Evolutionary conservation across 371 early-diverging fungal species (phyloP).

Genomic region (Capniomyces stellatus): DNA sequence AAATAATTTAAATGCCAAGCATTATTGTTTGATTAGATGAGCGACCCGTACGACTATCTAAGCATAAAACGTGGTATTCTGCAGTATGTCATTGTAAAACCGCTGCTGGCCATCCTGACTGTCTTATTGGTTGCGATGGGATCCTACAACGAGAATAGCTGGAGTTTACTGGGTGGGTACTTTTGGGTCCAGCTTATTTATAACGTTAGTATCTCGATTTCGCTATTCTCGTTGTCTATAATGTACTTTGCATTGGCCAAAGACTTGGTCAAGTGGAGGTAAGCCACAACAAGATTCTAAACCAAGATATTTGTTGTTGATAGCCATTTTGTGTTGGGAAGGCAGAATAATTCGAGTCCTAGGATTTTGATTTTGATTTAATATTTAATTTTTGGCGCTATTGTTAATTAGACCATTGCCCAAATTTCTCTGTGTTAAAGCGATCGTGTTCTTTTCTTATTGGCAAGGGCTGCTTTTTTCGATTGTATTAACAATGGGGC

Average conservation of each 20-base stretch:
- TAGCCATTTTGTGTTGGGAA: too few species aligned
- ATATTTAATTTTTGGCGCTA: too few species aligned
- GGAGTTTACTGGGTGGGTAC: conserved; percentile 50
- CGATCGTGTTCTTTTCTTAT: conserved; percentile 85
- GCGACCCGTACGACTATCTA: conserved; percentile 74
- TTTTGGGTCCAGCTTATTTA: conserved; percentile 67
- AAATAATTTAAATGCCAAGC: conserved; percentile 14
- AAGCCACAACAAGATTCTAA: conserved; percentile 25
- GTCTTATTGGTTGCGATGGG: conserved; percentile 58
- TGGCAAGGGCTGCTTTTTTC: conserved; percentile 89
- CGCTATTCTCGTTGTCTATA: conserved; percentile 72
- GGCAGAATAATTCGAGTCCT: too few species aligned
- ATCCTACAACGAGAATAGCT: conserved; percentile 63
- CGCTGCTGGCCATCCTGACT: conserved; percentile 54
- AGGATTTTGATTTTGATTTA: too few species aligned
- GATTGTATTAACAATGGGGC: conserved; percentile 50
- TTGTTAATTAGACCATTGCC: conserved; percentile 63
- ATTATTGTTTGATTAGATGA: too few species aligned
- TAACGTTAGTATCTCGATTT: conserved; percentile 66
- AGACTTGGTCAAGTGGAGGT: conserved; percentile 51
- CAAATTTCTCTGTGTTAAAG: conserved; percentile 87
- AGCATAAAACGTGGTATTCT: conserved; percentile 80
- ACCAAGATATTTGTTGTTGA: conserved; percentile 13
- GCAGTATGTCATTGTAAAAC: conserved; percentile 84
- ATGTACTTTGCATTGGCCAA: conserved; percentile 71